Evolutionary conservation across 305 asterid species (phyloP), one percentile per base, ranked within the genome.

Genomic region (Solanum hybrid): DNA sequence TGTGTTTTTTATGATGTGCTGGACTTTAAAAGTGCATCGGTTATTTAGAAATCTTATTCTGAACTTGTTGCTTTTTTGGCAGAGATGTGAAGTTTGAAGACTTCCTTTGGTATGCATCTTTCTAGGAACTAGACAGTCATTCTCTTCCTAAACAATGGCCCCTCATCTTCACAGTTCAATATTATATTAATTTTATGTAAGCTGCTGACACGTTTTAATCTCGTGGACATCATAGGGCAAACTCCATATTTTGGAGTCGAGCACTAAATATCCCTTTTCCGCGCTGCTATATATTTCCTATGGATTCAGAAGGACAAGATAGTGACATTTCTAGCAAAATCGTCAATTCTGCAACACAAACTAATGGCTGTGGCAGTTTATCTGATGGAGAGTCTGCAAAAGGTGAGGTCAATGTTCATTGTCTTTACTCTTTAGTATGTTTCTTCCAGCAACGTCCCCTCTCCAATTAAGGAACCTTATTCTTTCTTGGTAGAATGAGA

Each of bases 221-320:
- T 89, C 81, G 89, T 60, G 86, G 86, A 91, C 20, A 88, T 89
- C 60, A 56, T 93, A 97, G 99, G 99, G 99, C 99, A 86, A 96
- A 96, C 92, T 97, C 99, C 88, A 91, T 97, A 88, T 97, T 97
- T 92, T 97, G 99, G 99, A 94, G 97, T 90, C 95, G 99, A 86
- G 99, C 99, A 38, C 94, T 95, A 81, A 97, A 93, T 90, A 96
- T 97, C 91, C 99, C 99, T 56, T 88, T 95, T 86, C 98, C 98
- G 13, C 92, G 76, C 37, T 92, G 96, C 66, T 94, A 91, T 91
- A 92, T 94, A 72, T 93, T 93, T 88, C 95, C 92, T 89, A 88
- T 81, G 87, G 80, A 69, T 90, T 91, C 89, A 90, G 93, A 86
- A 78, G 96, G 91, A 89, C 92, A 89, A 90, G 94, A 85, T 42